phyloP scores from a whole-genome alignment of 495 filamentous ascomycete genomes.

The Aspergillus conjunctus region DNA sequence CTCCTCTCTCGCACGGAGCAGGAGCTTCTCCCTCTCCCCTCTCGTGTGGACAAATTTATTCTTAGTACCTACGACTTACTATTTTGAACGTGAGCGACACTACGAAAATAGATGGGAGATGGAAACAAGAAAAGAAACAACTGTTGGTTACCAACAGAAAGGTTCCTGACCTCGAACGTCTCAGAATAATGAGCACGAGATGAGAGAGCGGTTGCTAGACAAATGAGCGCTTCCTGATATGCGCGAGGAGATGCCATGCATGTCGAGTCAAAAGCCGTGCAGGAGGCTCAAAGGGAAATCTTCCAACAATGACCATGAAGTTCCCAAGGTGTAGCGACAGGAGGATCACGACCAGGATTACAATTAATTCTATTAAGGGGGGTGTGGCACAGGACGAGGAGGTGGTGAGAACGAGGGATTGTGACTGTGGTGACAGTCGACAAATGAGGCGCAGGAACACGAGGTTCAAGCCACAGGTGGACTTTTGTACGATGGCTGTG shows the following conservation, averaged over 20 bases:
- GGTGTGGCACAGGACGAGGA: neutral
- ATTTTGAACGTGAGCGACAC: conserved; percentile 2
- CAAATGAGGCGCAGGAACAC: conserved; percentile 8
- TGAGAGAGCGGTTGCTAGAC: conserved; percentile 12
- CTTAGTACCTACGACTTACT: neutral
- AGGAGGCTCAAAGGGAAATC: no score
- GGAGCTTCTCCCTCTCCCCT: neutral
- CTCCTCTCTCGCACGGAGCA: conserved; percentile 1
- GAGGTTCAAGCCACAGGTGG: conserved; percentile 9
- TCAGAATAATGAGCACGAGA: conserved; percentile 12
- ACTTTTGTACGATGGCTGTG: no score
- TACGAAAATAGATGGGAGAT: conserved; percentile 8
- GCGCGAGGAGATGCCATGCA: neutral
- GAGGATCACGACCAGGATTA: conserved; percentile 4
- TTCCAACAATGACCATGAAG: neutral
- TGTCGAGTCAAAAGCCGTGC: neutral
- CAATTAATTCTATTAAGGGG: neutral
- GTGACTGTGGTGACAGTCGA: neutral
- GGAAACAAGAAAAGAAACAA: neutral
- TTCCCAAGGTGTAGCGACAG: neutral
- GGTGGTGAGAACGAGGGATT: neutral
- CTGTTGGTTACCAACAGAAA: conserved; percentile 23
- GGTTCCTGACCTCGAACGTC: conserved; percentile 18
- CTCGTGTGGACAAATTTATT: conserved; percentile 11
- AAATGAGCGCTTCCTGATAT: conserved; percentile 6